Conservation (phyloP, 768 basidiomycete genomes). For the Termitomyces sp. region DNA sequence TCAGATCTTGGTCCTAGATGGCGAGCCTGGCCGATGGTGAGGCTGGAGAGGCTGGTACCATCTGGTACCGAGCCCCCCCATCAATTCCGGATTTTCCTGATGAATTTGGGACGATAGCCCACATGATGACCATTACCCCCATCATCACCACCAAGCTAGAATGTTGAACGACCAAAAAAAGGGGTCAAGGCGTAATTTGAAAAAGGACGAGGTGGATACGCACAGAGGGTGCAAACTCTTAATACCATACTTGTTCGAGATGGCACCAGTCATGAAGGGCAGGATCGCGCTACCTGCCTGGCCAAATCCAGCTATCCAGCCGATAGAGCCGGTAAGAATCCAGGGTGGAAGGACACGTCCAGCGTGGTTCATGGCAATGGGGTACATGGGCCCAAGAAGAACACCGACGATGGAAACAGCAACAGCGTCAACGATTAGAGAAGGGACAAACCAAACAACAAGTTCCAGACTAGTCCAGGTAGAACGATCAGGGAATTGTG, state of each 20-base stretch:
- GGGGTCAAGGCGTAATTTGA: background rate
- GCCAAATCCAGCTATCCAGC: conserved; percentile 69
- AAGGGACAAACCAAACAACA: conserved; percentile 68
- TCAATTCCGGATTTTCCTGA: too few relatives aligned
- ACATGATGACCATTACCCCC: conserved; percentile 53
- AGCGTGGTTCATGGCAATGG: conserved; percentile 70
- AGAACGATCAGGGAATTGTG: background rate
- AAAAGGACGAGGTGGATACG: conserved; percentile 23
- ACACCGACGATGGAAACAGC: conserved; percentile 65
- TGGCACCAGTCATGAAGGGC: conserved; percentile 71
- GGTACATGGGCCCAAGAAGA: conserved; percentile 75
- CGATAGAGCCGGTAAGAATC: conserved; percentile 63
- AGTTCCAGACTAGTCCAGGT: conserved; percentile 50
- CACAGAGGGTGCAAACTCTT: conserved; percentile 62
- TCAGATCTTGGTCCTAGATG: too few relatives aligned
- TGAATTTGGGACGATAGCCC: conserved; percentile 46
- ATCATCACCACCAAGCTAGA: conserved; percentile 60
- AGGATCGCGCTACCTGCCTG: conserved; percentile 71
- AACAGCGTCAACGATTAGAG: conserved; percentile 61
- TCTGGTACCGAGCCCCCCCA: too few relatives aligned
- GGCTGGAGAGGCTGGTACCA: background rate
- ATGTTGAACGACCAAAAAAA: background rate
- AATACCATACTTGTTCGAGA: conserved; percentile 63
- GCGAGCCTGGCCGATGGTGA: too few relatives aligned
- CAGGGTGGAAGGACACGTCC: conserved; percentile 67